Conservation (phyloP, 306 rosid species). For the Arachis stenosperma region DNA sequence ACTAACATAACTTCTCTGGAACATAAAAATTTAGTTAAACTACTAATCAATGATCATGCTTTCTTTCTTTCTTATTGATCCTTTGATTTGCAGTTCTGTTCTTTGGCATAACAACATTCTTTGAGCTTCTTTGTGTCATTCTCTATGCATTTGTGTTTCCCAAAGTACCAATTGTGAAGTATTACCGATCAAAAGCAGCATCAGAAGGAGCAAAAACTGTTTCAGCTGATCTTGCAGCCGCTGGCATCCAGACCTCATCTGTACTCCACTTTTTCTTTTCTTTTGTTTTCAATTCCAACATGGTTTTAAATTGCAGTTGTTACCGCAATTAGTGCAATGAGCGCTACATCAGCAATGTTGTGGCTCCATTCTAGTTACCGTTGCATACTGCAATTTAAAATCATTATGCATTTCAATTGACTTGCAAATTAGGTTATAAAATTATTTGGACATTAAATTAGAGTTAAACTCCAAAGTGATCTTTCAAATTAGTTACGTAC, state of each 20-base stretch:
- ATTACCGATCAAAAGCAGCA: slow-evolving; percentile 85
- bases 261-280: slow-evolving; percentile 22
- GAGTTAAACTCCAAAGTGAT: too few relatives aligned
- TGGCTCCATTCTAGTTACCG: too few relatives aligned
- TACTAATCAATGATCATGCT: not conserved
- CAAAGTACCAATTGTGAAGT: slow-evolving; percentile 72
- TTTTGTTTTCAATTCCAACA: not conserved
- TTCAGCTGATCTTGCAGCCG: slow-evolving; percentile 85
- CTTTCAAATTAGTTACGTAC: too few relatives aligned
- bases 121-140: slow-evolving; percentile 70
- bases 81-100: slow-evolving; percentile 66
- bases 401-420: too few relatives aligned
- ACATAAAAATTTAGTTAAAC: not conserved
- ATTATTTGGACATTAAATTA: too few relatives aligned
- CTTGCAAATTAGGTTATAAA: too few relatives aligned
- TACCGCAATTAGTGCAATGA: too few relatives aligned
- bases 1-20: not conserved
- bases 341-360: too few relatives aligned
- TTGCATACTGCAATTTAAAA: too few relatives aligned
- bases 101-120: slow-evolving; percentile 68
- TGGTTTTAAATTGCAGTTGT: too few relatives aligned
- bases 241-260: slow-evolving; percentile 57
- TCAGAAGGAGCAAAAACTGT: slow-evolving; percentile 88
- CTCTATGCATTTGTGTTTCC: slow-evolving; percentile 78
- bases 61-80: slow-evolving; percentile 22